These are phyloP conservation scores for Endocarpon pusillum DNA, from an alignment of 495 filamentous ascomycete genomes.

Conservation along the genomic window DNA sequence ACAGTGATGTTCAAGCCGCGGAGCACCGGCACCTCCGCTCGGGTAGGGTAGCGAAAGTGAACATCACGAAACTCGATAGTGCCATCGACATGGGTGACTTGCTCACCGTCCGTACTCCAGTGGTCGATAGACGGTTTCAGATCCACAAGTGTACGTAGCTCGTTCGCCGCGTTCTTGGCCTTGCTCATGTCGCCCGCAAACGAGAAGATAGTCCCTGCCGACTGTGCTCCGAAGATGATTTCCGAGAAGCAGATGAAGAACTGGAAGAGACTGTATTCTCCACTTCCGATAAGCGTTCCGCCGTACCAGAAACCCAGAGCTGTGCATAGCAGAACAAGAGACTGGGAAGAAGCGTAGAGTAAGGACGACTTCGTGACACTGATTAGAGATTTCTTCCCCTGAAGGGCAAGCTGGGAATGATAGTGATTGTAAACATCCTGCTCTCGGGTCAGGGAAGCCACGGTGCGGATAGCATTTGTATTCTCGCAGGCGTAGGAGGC, in stretches of 20 bases:
- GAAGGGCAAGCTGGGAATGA: slow-evolving; percentile 23
- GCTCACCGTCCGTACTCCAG: background rate
- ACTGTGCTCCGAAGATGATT: slow-evolving; percentile 32
- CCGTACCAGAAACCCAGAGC: slow-evolving; percentile 43
- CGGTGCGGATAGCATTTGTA: slow-evolving; percentile 32
- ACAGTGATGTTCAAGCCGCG: slow-evolving; percentile 55
- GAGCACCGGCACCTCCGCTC: slow-evolving; percentile 64
- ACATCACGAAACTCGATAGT: slow-evolving; percentile 30
- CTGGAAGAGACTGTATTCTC: slow-evolving; percentile 29
- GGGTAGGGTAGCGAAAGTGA: slow-evolving; percentile 66
- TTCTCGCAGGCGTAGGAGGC: slow-evolving; percentile 34
- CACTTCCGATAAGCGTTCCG: slow-evolving; percentile 23
- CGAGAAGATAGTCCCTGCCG: slow-evolving; percentile 29
- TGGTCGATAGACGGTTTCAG: slow-evolving; percentile 17
- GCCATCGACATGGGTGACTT: slow-evolving; percentile 3
- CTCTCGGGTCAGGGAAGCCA: slow-evolving; percentile 36
- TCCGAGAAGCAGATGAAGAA: slow-evolving; percentile 37
- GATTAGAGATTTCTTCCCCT: slow-evolving; percentile 26
- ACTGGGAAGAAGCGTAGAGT: slow-evolving; percentile 12
- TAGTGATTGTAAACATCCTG: slow-evolving; percentile 26
- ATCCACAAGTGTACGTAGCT: slow-evolving; percentile 23
- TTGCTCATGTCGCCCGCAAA: slow-evolving; percentile 31
- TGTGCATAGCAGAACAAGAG: slow-evolving; percentile 20
- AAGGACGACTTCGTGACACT: slow-evolving; percentile 6
- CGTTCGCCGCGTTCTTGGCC: slow-evolving; percentile 21